Evolutionary conservation across 2,329 filamentous ascomycete genomes (phyloP).

Genomic region (Pezicula carpinea): DNA sequence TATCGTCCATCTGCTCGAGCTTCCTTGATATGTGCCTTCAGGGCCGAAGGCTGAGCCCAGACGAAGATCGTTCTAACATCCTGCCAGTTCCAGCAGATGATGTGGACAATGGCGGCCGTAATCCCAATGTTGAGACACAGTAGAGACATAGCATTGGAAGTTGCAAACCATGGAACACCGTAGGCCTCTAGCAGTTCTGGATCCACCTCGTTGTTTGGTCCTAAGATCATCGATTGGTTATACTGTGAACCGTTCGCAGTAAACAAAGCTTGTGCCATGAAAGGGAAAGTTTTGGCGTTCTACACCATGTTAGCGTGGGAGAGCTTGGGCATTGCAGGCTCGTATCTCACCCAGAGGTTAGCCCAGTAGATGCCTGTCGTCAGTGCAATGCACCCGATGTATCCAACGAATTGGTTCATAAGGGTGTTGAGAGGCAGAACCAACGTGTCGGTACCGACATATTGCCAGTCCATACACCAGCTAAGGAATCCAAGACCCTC

Average conservation of each 20-base stretch:
- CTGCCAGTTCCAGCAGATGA: constrained; percentile 34
- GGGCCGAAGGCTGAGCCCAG: too few relatives aligned
- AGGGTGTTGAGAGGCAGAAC: constrained; percentile 30
- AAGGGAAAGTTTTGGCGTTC: constrained; percentile 36
- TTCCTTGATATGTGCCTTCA: too few relatives aligned
- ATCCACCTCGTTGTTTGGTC: constrained; percentile 34
- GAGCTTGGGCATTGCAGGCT: too few relatives aligned
- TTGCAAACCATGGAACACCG: constrained; percentile 38
- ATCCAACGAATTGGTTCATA: constrained; percentile 31
- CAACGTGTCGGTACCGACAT: constrained; percentile 31
- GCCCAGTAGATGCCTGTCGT: constrained; percentile 37
- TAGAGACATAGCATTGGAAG: constrained; percentile 34
- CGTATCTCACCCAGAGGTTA: constrained; percentile 20
- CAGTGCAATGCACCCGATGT: constrained; percentile 27
- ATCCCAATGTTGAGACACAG: constrained; percentile 40
- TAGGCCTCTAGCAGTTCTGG: constrained; percentile 26
- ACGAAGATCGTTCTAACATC: constrained; percentile 34
- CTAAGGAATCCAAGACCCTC: constrained; percentile 39
- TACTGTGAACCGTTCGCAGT: constrained; percentile 29
- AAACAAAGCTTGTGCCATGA: constrained; percentile 38
- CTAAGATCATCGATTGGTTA: constrained; percentile 39
- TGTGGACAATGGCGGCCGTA: constrained; percentile 41
- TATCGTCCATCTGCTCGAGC: too few relatives aligned
- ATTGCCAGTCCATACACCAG: constrained; percentile 38
- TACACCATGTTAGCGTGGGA: constrained; percentile 20